These are phyloP conservation scores for Syzygium grande DNA, from an alignment of 345 rosid species.

Conservation along the genomic window DNA sequence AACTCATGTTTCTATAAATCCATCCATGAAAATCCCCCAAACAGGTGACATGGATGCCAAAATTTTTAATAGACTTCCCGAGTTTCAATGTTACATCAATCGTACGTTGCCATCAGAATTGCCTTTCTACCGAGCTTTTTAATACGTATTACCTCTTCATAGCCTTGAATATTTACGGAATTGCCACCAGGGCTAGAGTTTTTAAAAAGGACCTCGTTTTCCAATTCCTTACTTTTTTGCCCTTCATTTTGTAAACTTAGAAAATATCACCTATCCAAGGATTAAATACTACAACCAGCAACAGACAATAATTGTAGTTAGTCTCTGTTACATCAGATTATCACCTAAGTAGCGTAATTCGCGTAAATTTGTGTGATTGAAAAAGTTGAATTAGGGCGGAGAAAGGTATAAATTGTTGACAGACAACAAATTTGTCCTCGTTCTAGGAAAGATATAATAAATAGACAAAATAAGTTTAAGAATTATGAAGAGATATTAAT, in stretches of 20 bases:
- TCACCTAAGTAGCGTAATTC: not conserved
- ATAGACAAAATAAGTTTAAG: not conserved
- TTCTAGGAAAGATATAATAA: not conserved
- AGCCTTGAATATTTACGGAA: not conserved
- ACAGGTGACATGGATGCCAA: too few species aligned
- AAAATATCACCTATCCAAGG: not conserved
- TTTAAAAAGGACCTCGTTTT: not conserved
- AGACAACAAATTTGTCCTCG: not conserved
- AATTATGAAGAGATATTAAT: not conserved
- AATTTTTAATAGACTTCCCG: too few species aligned
- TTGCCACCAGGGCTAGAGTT: not conserved
- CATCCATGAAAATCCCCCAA: not conserved
- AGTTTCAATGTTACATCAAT: not conserved
- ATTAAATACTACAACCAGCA: not conserved
- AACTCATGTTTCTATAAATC: not conserved
- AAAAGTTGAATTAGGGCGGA: not conserved
- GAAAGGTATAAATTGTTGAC: not conserved
- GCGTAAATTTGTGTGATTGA: not conserved
- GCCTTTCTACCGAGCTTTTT: not conserved
- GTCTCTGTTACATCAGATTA: not conserved
- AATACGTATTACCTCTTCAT: not conserved
- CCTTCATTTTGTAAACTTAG: not conserved
- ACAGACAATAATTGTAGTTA: not conserved
- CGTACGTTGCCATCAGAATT: not conserved
- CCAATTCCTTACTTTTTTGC: not conserved